Conservation (phyloP, 1,139 yeast species). For the Debaryomyces singareniensis region DNA sequence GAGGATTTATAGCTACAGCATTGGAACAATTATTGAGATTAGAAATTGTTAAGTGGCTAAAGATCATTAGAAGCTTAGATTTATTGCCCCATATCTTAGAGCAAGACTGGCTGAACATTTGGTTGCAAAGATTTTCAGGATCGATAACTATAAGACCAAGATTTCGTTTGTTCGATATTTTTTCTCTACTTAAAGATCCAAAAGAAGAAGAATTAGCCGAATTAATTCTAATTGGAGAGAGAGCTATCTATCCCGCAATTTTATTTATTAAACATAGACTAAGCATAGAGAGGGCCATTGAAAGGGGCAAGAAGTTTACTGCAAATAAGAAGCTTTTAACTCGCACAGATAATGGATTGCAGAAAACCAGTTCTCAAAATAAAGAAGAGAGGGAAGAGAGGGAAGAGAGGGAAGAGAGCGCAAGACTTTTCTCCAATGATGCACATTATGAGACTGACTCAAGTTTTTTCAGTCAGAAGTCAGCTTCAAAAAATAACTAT, state of each 20-base stretch:
- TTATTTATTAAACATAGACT: constrained; percentile 60
- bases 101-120: constrained; percentile 77
- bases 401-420: too few species aligned
- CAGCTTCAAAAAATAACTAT: neutral
- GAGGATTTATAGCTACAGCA: constrained; percentile 73
- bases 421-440: too few species aligned
- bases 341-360: too few species aligned
- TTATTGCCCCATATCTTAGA: constrained; percentile 63
- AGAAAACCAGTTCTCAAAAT: too few species aligned
- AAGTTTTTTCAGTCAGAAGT: constrained; percentile 4
- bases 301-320: constrained; percentile 33
- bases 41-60: constrained; percentile 72
- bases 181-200: constrained; percentile 66
- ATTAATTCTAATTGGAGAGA: constrained; percentile 59
- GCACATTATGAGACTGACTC: constrained; percentile 9
- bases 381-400: too few species aligned
- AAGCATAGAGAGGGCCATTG: constrained; percentile 59
- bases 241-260: constrained; percentile 60
- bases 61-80: constrained; percentile 58
- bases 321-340: too few species aligned
- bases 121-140: constrained; percentile 71
- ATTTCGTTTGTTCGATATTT: constrained; percentile 51
- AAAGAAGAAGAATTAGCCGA: constrained; percentile 47
- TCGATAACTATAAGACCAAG: constrained; percentile 75
- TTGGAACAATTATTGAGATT: constrained; percentile 63